Evolutionary conservation across 2,329 filamentous ascomycete genomes (phyloP), one percentile per base, ranked within the genome.

Genomic region (Didymella pinodella): DNA sequence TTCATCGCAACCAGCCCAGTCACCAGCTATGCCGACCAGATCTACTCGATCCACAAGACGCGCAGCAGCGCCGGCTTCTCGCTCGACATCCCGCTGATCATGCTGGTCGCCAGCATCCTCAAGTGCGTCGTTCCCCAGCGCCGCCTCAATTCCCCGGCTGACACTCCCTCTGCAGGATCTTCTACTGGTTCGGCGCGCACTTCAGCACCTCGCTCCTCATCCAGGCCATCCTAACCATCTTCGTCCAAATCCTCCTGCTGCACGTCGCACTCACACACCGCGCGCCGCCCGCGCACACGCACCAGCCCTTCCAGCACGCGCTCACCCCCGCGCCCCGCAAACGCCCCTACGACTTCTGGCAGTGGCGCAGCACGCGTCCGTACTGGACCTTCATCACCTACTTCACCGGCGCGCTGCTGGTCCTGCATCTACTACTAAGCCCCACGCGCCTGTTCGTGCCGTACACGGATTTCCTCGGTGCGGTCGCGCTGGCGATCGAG

Each of bases 341-440:
- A 61, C 82, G 91, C 25, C 91, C 91, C 0, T 93, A 88, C 73
- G 85, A 88, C 69, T 94, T 94, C 75, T 94, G 91, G 91, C 90
- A 91, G 76, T 94, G 91, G 91, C 84, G 87, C 56, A 86, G 85
- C 20, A 83, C 87, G 6, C 88, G 87, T 68, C 90, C 90, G 80
- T 93, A 94, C 79, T 96, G 91, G 91, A 83, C 88, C 56, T 92
- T 92, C 71, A 73, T 95, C 28, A 78, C 86, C 41, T 91, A 90
- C 78, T 84, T 93, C 62, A 84, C 88, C 62, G 81, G 83, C 59
- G 78, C 77, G 18, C 82, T 94, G 47, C 77, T 87, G 26, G 80
- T 84, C 5, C 79, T 89, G 67, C 89, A 94, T 70, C 72, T 93
- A n/a, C 69, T 93, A 50, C 79, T 94, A 56, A 84, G 86, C 0